Conservation (phyloP, 208 protist species). For the Leishmania guyanensis region DNA sequence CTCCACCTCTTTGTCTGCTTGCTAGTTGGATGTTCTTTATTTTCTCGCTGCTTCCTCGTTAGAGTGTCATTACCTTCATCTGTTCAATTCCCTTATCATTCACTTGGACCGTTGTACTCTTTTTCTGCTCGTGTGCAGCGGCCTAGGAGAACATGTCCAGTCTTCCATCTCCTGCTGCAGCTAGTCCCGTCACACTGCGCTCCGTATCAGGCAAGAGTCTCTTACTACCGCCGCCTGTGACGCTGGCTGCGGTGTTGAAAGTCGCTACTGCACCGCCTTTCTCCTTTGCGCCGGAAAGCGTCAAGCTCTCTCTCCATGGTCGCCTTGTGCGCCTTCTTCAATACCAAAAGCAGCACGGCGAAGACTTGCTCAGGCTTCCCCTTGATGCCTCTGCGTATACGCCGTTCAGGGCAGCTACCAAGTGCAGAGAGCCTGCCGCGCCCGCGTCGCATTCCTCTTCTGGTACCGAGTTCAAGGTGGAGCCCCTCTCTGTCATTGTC, state of each 20-base stretch:
- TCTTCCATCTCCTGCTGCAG: background rate
- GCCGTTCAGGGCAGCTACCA: background rate
- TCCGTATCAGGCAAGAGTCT: conserved; percentile 49
- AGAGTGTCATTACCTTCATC: background rate
- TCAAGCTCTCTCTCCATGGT: conserved; percentile 38
- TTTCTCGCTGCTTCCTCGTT: background rate
- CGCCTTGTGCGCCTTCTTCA: conserved; percentile 17
- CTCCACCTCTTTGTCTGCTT: background rate
- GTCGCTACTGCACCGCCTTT: conserved; percentile 40
- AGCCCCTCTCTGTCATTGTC: conserved; percentile 24
- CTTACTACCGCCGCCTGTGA: conserved; percentile 38
- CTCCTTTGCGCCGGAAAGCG: conserved; percentile 29
- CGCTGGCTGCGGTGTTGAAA: conserved; percentile 37
- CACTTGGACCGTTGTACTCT: background rate
- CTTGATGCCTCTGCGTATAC: conserved; percentile 25
- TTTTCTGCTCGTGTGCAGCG: background rate
- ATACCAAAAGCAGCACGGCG: conserved; percentile 13
- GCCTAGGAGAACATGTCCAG: background rate
- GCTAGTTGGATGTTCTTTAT: background rate
- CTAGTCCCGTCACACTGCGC: conserved; percentile 31
- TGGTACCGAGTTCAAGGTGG: background rate
- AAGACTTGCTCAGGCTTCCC: background rate
- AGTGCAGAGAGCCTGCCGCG: background rate
- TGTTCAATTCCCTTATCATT: background rate
- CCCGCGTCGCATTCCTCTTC: background rate